Evolutionary conservation across 805 yeast species (phyloP).

Genomic region (Clavispora carvajalis): DNA sequence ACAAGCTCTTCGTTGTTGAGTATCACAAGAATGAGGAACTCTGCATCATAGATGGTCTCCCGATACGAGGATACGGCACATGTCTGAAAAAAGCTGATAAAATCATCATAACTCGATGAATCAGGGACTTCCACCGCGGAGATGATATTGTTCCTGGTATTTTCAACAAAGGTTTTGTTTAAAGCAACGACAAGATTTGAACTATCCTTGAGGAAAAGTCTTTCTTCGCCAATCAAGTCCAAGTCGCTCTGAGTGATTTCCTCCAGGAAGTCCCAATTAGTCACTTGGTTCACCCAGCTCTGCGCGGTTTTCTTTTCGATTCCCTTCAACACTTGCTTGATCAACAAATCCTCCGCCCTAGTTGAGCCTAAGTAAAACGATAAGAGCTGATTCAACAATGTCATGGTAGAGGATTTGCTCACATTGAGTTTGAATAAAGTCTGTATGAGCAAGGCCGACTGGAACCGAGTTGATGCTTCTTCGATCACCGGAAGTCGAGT

Average conservation of each 20-base stretch:
- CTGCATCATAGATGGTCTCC: constrained; percentile 54
- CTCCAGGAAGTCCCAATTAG: constrained; percentile 59
- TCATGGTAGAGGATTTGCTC: constrained; percentile 39
- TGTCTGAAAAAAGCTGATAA: constrained; percentile 1
- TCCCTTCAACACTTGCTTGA: constrained; percentile 49
- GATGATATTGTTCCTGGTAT: constrained; percentile 34
- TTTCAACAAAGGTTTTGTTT: constrained; percentile 43
- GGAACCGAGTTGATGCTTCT: constrained; percentile 26
- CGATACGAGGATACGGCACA: constrained; percentile 14
- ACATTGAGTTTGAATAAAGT: constrained; percentile 46
- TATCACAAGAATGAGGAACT: constrained; percentile 58
- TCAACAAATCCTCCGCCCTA: constrained; percentile 53
- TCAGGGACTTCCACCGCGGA: constrained; percentile 3
- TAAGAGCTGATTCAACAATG: constrained; percentile 47
- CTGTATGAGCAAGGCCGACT: constrained; percentile 43
- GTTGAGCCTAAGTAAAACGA: constrained; percentile 56
- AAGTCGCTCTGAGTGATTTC: constrained; percentile 37
- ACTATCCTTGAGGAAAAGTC: constrained; percentile 39
- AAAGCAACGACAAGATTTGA: constrained; percentile 48
- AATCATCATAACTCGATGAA: constrained; percentile 2
- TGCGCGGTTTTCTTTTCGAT: constrained; percentile 50
- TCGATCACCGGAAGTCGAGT: constrained; percentile 17
- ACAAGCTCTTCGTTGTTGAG: constrained; percentile 59
- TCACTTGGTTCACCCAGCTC: constrained; percentile 64
- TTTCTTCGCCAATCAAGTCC: constrained; percentile 45